Conservation (phyloP, 169 alveolate genomes). For the Toxoplasma gondii region DNA sequence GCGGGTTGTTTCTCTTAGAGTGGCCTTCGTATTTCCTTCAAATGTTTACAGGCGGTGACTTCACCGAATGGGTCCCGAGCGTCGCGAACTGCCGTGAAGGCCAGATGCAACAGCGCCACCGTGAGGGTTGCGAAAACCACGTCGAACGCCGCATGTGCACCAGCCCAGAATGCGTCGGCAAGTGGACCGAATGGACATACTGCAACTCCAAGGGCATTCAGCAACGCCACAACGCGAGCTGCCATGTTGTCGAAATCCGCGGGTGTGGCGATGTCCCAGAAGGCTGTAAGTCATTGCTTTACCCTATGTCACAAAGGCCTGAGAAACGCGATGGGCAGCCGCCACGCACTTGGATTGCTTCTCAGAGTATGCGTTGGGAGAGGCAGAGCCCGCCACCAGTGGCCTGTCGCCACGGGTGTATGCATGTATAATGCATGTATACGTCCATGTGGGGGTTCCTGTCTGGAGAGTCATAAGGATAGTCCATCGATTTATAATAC, state of each 20-base stretch:
- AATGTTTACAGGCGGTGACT: slow-evolving; percentile 47
- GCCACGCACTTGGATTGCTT: not conserved
- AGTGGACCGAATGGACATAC: slow-evolving; percentile 42
- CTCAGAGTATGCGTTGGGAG: not conserved
- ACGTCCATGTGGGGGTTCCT: no score
- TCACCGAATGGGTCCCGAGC: slow-evolving; percentile 35
- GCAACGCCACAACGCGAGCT: slow-evolving; percentile 36
- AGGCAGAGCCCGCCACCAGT: not conserved
- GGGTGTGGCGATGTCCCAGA: slow-evolving; percentile 36
- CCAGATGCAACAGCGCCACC: slow-evolving; percentile 34
- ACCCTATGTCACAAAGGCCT: not conserved
- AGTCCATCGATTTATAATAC: no score
- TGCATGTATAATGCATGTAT: not conserved
- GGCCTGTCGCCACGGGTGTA: no score
- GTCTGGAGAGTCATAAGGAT: no score
- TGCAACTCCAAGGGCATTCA: slow-evolving; percentile 39
- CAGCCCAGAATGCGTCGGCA: not conserved
- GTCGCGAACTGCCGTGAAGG: not conserved
- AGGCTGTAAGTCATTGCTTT: slow-evolving; percentile 17
- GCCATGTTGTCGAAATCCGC: slow-evolving; percentile 40
- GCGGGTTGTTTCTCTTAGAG: no score
- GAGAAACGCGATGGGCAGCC: not conserved
- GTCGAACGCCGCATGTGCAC: slow-evolving; percentile 10
- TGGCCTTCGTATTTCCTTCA: not conserved
- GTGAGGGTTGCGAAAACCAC: slow-evolving; percentile 19